These are phyloP conservation scores for Pythium sp. DNA, from an alignment of 352 stramenopile species.

Conservation along the genomic window DNA sequence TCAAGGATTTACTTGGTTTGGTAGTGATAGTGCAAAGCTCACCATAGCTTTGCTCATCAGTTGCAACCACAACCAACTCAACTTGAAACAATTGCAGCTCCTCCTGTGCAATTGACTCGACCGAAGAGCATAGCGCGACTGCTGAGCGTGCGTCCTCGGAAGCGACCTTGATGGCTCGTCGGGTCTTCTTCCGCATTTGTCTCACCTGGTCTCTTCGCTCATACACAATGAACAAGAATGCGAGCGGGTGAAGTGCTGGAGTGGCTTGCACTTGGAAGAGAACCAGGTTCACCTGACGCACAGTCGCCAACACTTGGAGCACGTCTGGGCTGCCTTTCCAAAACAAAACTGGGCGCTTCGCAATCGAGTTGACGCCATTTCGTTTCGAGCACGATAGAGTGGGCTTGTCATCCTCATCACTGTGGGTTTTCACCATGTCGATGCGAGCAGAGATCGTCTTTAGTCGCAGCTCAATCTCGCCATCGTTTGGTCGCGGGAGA, in stretches of 20 bases:
- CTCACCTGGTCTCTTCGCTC: conserved; percentile 1
- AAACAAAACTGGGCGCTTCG: neutral
- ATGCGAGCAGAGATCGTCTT: neutral
- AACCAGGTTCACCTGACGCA: neutral
- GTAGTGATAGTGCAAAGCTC: neutral
- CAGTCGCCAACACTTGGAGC: neutral
- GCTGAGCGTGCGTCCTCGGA: neutral
- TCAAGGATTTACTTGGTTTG: neutral
- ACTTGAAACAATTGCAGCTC: neutral
- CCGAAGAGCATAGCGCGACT: neutral
- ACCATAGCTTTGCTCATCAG: neutral
- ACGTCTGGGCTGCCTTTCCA: neutral
- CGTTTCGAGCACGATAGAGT: neutral
- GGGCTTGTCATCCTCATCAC: too few relatives aligned
- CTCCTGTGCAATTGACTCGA: neutral
- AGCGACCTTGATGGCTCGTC: neutral
- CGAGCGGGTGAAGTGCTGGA: conserved; percentile 5
- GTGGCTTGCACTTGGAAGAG: neutral
- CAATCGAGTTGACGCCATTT: neutral
- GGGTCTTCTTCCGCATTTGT: neutral
- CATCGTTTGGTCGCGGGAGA: neutral
- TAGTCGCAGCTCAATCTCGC: neutral
- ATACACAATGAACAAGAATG: neutral
- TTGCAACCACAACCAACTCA: neutral
- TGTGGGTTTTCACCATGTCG: neutral